These are phyloP conservation scores for Tolypocladium inflatum DNA, from an alignment of 2,329 filamentous ascomycete species.

Conservation along the genomic window DNA sequence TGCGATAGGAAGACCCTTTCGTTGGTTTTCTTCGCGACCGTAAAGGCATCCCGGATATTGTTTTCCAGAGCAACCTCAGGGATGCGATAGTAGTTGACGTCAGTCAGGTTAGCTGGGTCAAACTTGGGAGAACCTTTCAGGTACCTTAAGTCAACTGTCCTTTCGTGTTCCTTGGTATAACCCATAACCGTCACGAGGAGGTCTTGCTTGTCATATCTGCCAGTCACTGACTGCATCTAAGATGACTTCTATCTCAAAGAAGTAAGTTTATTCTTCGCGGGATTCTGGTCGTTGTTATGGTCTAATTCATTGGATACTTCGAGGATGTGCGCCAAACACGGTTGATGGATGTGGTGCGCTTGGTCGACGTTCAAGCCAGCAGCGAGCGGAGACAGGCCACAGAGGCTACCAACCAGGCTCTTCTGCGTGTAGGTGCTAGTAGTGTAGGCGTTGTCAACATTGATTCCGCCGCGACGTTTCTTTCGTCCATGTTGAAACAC, in stretches of 20 bases:
- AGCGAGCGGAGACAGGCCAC: slow-evolving; percentile 29
- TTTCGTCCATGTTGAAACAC: not conserved
- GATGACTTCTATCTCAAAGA: slow-evolving; percentile 18
- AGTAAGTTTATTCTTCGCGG: slow-evolving; percentile 9
- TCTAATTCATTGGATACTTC: slow-evolving; percentile 16
- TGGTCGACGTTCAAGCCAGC: slow-evolving; percentile 32
- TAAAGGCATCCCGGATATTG: slow-evolving; percentile 21
- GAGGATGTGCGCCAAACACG: slow-evolving; percentile 29
- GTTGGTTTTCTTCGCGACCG: slow-evolving; percentile 15
- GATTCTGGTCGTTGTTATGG: slow-evolving; percentile 4
- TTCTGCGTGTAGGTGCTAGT: slow-evolving; percentile 33
- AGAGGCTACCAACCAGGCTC: slow-evolving; percentile 29
- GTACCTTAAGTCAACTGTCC: slow-evolving; percentile 19
- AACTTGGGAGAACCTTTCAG: slow-evolving; percentile 18
- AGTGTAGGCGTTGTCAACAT: slow-evolving; percentile 27
- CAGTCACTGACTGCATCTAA: slow-evolving; percentile 21
- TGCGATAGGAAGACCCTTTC: slow-evolving; percentile 22
- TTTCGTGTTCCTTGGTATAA: slow-evolving; percentile 10
- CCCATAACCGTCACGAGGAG: slow-evolving; percentile 18
- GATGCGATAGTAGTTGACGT: slow-evolving; percentile 24
- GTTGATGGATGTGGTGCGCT: slow-evolving; percentile 32
- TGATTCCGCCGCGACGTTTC: slow-evolving; percentile 23
- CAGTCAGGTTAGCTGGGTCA: slow-evolving; percentile 14
- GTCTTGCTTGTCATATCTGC: slow-evolving; percentile 20
- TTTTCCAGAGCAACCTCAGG: slow-evolving; percentile 20